phyloP scores from a whole-genome alignment of 352 stramenopile species.

The Pythium chondricola region DNA sequence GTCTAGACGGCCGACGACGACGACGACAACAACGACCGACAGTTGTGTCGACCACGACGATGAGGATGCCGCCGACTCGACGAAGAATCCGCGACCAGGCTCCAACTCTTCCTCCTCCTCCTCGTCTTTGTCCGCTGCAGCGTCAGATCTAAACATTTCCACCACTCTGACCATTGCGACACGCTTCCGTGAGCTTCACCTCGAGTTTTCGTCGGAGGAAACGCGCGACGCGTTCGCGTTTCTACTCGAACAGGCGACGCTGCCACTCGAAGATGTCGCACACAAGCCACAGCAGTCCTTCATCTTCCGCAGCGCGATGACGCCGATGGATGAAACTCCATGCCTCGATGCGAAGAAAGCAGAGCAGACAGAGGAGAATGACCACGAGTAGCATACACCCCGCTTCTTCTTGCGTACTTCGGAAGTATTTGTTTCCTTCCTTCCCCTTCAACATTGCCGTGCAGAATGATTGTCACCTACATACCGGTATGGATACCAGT shows the following conservation, averaged over 20 bases:
- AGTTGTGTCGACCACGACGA: conserved; percentile 3
- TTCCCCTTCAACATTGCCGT: too few relatives aligned
- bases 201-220: conserved; percentile 65
- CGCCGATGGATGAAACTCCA: too few relatives aligned
- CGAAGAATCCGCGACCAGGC: conserved; percentile 21
- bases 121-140: background rate
- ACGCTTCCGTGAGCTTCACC: conserved; percentile 56
- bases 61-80: conserved; percentile 1
- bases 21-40: conserved; percentile 8
- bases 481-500: too few relatives aligned
- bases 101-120: background rate
- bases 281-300: conserved; percentile 7
- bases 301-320: conserved; percentile 8
- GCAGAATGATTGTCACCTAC: too few relatives aligned
- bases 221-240: conserved; percentile 61
- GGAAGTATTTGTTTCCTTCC: too few relatives aligned
- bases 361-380: too few relatives aligned
- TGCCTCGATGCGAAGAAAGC: too few relatives aligned
- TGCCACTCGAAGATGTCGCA: conserved; percentile 30
- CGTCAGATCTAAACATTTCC: conserved; percentile 31
- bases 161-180: conserved; percentile 59
- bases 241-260: conserved; percentile 55
- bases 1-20: background rate
- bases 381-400: too few relatives aligned
- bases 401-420: too few relatives aligned